phyloP scores from a whole-genome alignment of 2,329 filamentous ascomycete species.

The Ophidiomyces ophidiicola region DNA sequence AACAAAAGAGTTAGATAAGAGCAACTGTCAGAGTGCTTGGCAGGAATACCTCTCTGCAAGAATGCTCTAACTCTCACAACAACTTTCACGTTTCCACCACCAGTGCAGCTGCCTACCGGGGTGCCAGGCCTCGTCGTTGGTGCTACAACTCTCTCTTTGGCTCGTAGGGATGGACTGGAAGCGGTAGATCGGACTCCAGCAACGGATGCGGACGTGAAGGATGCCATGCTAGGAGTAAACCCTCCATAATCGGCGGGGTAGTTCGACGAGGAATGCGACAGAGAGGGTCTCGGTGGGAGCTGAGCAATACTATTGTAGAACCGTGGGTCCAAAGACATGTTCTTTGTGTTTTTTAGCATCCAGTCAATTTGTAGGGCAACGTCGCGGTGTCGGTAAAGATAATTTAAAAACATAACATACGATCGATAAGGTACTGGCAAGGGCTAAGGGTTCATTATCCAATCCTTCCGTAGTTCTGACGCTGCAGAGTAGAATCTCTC shows the following conservation, averaged over 20 bases:
- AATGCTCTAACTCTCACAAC: conserved; percentile 72
- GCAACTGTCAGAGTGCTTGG: too few species aligned
- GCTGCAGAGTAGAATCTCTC: too few species aligned
- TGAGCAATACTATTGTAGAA: conserved; percentile 24
- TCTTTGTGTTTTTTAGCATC: conserved; percentile 28
- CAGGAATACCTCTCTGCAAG: conserved; percentile 58
- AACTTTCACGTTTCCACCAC: conserved; percentile 66
- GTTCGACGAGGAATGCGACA: conserved; percentile 10
- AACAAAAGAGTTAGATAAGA: conserved; percentile 16
- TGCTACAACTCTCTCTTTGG: conserved; percentile 55
- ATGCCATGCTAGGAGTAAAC: conserved; percentile 27
- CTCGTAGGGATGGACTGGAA: conserved; percentile 65
- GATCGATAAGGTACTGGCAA: conserved; percentile 16
- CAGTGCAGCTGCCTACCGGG: conserved; percentile 27
- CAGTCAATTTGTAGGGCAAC: conserved; percentile 29
- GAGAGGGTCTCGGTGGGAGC: conserved; percentile 9
- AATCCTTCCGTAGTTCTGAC: background rate
- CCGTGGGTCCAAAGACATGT: conserved; percentile 33
- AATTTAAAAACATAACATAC: conserved; percentile 29
- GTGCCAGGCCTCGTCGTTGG: conserved; percentile 35
- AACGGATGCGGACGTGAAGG: conserved; percentile 26
- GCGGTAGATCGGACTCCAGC: conserved; percentile 47
- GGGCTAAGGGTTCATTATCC: conserved; percentile 8
- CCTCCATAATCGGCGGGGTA: conserved; percentile 21
- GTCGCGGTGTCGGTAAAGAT: conserved; percentile 30